phyloP scores from a whole-genome alignment of 148 eudicot genomes.

The Pharnaceum exiguum region DNA sequence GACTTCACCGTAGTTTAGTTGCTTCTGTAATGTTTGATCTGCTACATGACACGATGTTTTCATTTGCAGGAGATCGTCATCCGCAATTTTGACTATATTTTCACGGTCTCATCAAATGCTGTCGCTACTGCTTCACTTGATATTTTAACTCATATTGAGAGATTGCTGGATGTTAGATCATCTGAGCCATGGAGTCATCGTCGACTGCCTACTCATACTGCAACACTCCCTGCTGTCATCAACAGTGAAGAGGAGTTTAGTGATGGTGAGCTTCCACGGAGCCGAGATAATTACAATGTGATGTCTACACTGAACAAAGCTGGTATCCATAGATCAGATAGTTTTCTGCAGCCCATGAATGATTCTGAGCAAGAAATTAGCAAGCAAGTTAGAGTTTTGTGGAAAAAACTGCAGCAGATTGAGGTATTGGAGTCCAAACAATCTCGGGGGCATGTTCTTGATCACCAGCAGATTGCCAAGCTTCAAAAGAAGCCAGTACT shows the following conservation, averaged over 20 bases:
- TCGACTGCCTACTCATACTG: slow-evolving; percentile 88
- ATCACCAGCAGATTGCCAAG: slow-evolving; percentile 91
- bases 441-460: slow-evolving; percentile 69
- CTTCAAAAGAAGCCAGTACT: slow-evolving; percentile 49
- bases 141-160: slow-evolving; percentile 74
- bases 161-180: slow-evolving; percentile 59
- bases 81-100: slow-evolving; percentile 82
- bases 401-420: slow-evolving; percentile 95
- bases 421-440: slow-evolving; percentile 89
- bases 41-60: not conserved
- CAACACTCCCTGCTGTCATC: slow-evolving; percentile 80
- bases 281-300: slow-evolving; percentile 39
- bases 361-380: slow-evolving; percentile 39
- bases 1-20: not conserved
- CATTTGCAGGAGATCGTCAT: slow-evolving; percentile 70
- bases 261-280: slow-evolving; percentile 48
- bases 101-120: slow-evolving; percentile 56
- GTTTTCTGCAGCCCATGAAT: slow-evolving; percentile 48
- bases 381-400: slow-evolving; percentile 63
- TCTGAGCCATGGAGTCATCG: slow-evolving; percentile 93
- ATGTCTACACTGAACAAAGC: slow-evolving; percentile 25
- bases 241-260: slow-evolving; percentile 79
- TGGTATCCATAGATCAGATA: slow-evolving; percentile 38
- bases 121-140: slow-evolving; percentile 64
- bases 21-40: not conserved